A percentile compares a stretch with the other conserved stretches of the same genome.
Evolutionary conservation across 2,329 filamentous ascomycete species (phyloP).

Genomic region (Colletotrichum simmondsii): DNA sequence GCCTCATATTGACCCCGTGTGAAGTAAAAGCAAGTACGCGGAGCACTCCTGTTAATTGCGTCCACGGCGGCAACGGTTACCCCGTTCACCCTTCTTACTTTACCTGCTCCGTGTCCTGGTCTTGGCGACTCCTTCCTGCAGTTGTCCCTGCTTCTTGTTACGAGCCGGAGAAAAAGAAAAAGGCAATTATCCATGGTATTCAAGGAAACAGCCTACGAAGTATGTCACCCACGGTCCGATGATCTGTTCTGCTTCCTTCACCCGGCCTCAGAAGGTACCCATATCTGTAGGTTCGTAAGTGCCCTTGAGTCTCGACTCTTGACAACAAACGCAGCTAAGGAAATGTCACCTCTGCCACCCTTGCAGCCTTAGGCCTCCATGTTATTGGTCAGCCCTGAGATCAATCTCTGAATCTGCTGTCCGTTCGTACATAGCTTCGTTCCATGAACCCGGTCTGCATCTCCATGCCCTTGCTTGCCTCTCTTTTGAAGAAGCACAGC

Average conservation of each 20-base stretch:
- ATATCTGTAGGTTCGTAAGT: too few species aligned
- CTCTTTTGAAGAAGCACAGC: slow-evolving; percentile 11
- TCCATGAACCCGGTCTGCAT: slow-evolving; percentile 20
- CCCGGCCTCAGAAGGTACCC: not conserved
- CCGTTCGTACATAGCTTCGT: not conserved
- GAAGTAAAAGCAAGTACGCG: not conserved
- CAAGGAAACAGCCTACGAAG: not conserved
- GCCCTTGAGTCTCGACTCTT: not conserved
- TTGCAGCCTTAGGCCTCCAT: not conserved
- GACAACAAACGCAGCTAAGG: not conserved
- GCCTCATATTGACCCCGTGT: not conserved
- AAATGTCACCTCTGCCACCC: not conserved
- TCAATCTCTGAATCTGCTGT: not conserved
- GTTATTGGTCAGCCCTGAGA: slow-evolving; percentile 15
- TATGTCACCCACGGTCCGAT: too few species aligned
- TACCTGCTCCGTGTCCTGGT: not conserved
- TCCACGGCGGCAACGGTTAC: not conserved
- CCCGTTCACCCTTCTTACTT: slow-evolving; percentile 6
- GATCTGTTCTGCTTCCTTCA: not conserved
- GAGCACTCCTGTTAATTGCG: not conserved
- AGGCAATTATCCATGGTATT: not conserved
- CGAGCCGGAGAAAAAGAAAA: not conserved
- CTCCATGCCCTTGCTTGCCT: not conserved
- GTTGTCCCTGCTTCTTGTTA: not conserved
- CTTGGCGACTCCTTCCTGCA: slow-evolving; percentile 15